Evolutionary conservation across 371 early-diverging fungal genomes (phyloP).

Genomic region (Batkoa obscura): DNA sequence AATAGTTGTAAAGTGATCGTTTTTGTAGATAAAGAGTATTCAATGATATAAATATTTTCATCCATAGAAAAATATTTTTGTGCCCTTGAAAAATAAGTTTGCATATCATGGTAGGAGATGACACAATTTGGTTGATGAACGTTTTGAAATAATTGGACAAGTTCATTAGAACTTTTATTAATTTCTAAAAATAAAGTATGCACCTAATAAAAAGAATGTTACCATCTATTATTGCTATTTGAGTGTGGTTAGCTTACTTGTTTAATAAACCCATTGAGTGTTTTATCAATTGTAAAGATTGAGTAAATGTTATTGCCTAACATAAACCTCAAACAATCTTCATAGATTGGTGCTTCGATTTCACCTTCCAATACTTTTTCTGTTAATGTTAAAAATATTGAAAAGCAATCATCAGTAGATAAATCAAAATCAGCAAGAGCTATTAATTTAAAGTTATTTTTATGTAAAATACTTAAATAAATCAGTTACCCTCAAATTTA

Average conservation of each 20-base stretch:
- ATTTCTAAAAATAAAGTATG: background rate
- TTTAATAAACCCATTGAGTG: constrained; percentile 49
- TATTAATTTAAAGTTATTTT: background rate
- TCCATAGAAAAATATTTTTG: background rate
- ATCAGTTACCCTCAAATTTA: constrained; percentile 22
- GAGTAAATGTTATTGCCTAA: constrained; percentile 74
- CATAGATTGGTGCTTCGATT: constrained; percentile 69
- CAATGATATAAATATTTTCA: constrained; percentile 2
- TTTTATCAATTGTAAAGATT: constrained; percentile 73
- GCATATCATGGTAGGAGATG: background rate
- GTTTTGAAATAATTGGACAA: background rate
- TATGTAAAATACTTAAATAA: background rate
- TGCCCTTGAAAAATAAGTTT: background rate
- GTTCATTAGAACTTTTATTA: background rate
- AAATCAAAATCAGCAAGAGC: constrained; percentile 24
- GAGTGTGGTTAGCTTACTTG: constrained; percentile 26
- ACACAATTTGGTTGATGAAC: background rate
- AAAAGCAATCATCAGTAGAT: constrained; percentile 42
- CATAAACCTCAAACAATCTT: constrained; percentile 72
- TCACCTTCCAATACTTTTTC: constrained; percentile 61
- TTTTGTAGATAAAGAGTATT: constrained; percentile 1
- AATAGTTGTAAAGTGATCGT: constrained; percentile 17
- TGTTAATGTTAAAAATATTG: constrained; percentile 49
- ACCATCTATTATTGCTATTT: background rate
- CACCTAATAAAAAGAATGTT: background rate